Evolutionary conservation across 306 rosid genomes (phyloP), one percentile per base, ranked within the genome.

Genomic region (Acacia acuminata): DNA sequence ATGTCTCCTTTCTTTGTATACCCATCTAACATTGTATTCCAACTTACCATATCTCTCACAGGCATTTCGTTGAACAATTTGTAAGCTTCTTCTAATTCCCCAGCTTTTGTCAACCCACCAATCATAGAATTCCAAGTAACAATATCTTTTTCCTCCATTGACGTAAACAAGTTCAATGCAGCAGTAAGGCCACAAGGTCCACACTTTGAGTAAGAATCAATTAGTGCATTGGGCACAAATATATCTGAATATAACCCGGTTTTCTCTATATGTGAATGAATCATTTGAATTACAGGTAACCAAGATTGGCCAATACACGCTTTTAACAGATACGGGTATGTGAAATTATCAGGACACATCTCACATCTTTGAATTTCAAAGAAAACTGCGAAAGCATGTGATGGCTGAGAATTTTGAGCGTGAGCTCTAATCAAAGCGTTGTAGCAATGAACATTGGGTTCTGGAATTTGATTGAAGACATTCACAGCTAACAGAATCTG

Each of bases 1-100:
- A 93, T 88, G 45, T 81, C 80, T 10, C 95, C 95, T 2, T 78
- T 92, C 87, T 91, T 95, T 0, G 55, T 88, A 73, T 84, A 88
- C 51, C 88, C 97, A 84, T 92, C 98, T 78, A 95, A 81, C 82
- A 95, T 89, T 0, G 94, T 90, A 80, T 95, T 95, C 98, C 97
- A 93, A 83, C 98, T 92, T 76, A 92, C 93, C 77, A 63, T 20
- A 84, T 95, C 98, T 77, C 90, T 90, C 8, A 17, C 81, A 3
- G 97, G 92, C 96, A 95, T 95, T 89, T 87, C 91, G 70, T 87
- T 94, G 53, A 94, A 94, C 90, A 94, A 8, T 40, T 45, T 77
- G 67, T 85, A 87, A 7, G 97, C 94, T 48, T 87, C 85, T 14
- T 77, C 79, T 70, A 88, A 43, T 58, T 88, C 89, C 0, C 90